phyloP scores from a whole-genome alignment of 495 filamentous ascomycete species.

The Aspergillus sclerotiicarbonarius region DNA sequence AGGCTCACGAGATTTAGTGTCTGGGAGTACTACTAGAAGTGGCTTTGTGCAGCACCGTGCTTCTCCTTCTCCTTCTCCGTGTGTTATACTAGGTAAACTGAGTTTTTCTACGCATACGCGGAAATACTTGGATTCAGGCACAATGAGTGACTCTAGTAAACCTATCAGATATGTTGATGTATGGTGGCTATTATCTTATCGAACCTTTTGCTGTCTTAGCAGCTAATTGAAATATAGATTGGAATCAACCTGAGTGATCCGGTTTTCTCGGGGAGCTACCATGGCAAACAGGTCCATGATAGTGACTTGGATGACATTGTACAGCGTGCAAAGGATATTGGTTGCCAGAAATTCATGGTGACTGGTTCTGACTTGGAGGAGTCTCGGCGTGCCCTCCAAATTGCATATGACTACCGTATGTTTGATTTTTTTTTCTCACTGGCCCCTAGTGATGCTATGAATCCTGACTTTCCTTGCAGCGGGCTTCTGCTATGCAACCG shows the following conservation, averaged over 20 bases:
- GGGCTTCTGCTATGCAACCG: conserved; percentile 78
- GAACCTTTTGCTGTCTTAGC: neutral
- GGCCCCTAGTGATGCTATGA: neutral
- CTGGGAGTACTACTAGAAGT: conserved; percentile 11
- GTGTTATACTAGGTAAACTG: too few relatives aligned
- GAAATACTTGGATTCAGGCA: conserved; percentile 7
- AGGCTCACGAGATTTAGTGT: conserved; percentile 13
- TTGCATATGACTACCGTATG: conserved; percentile 72
- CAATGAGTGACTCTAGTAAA: conserved; percentile 34
- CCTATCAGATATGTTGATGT: conserved; percentile 48
- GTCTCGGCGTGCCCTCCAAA: conserved; percentile 67
- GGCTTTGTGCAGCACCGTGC: conserved; percentile 5
- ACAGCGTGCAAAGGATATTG: conserved; percentile 67
- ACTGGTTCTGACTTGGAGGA: conserved; percentile 87
- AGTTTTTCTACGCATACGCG: conserved; percentile 10
- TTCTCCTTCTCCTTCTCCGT: conserved; percentile 2
- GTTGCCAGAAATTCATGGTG: conserved; percentile 85
- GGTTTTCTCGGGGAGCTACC: conserved; percentile 79
- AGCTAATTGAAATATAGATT: conserved; percentile 45
- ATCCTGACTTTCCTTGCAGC: conserved; percentile 33
- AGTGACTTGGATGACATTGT: conserved; percentile 77
- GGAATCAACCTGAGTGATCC: conserved; percentile 94
- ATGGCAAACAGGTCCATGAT: conserved; percentile 76
- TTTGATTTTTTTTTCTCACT: conserved; percentile 9
- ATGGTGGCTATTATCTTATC: conserved; percentile 10